A percentile compares a stretch with the other conserved stretches of the same genome.
Evolutionary conservation across 495 filamentous ascomycete genomes (phyloP).

Genomic region (Xylaria grammica): DNA sequence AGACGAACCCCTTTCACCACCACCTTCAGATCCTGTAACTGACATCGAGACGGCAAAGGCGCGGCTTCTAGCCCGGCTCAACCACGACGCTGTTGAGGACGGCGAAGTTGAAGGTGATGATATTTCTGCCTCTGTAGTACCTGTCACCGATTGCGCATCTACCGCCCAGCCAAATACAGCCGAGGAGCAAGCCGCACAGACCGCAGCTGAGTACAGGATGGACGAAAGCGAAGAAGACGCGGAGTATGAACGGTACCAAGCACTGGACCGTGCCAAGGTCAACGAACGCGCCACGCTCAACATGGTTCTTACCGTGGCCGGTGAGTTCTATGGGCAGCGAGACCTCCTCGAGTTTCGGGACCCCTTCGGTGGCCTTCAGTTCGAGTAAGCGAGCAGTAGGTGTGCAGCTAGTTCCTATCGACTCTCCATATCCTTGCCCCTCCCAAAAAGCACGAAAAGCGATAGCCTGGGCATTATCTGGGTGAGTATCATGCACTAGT

Average conservation of each 20-base stretch:
- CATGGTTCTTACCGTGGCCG: slow-evolving; percentile 89
- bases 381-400: slow-evolving; percentile 33
- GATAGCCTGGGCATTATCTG: not conserved
- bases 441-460: not conserved
- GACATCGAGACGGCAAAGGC: slow-evolving; percentile 65
- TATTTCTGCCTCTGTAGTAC: slow-evolving; percentile 8
- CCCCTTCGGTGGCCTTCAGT: slow-evolving; percentile 46
- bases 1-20: slow-evolving; percentile 33
- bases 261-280: slow-evolving; percentile 28
- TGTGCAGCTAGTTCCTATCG: not conserved
- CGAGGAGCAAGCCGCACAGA: not conserved
- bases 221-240: slow-evolving; percentile 37
- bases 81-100: slow-evolving; percentile 26
- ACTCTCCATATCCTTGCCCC: not conserved
- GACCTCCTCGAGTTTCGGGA: slow-evolving; percentile 80
- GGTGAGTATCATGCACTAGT: slow-evolving; percentile 10
- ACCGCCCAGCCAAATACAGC: slow-evolving; percentile 24
- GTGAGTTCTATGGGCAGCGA: slow-evolving; percentile 88
- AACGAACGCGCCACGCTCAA: slow-evolving; percentile 72
- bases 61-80: slow-evolving; percentile 58
- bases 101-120: slow-evolving; percentile 4
- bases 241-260: slow-evolving; percentile 19
- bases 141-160: slow-evolving; percentile 28
- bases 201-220: not conserved
- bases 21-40: slow-evolving; percentile 38